These are phyloP conservation scores for Globisporangium iwayamae DNA, from an alignment of 352 stramenopile species.

Conservation along the genomic window DNA sequence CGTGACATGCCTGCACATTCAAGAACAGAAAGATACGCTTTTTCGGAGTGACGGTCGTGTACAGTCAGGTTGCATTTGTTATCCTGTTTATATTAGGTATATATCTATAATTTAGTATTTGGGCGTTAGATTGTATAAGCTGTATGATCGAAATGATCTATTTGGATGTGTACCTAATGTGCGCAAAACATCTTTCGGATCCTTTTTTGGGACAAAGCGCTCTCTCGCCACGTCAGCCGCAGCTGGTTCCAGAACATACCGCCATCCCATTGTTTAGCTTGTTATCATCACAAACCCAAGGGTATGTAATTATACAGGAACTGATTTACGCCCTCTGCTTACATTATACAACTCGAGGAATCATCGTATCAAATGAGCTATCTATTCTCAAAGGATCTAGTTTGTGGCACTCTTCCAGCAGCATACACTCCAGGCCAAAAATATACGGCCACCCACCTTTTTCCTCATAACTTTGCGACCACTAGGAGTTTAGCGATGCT, in stretches of 20 bases:
- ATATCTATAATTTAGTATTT: too few relatives aligned
- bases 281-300: not conserved
- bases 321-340: constrained; percentile 8
- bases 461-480: too few relatives aligned
- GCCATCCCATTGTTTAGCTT: not conserved
- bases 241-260: constrained; percentile 6
- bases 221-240: not conserved
- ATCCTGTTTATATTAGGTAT: too few relatives aligned
- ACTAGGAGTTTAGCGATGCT: too few relatives aligned
- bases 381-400: not conserved
- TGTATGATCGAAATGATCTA: too few relatives aligned
- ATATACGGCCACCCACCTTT: too few relatives aligned
- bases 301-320: constrained; percentile 7
- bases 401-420: not conserved
- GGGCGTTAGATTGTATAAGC: too few relatives aligned
- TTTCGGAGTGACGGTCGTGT: too few relatives aligned
- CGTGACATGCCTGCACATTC: too few relatives aligned
- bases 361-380: not conserved
- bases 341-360: not conserved
- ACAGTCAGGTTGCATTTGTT: too few relatives aligned
- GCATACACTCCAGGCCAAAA: too few relatives aligned
- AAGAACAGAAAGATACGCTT: too few relatives aligned
- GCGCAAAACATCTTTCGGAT: not conserved
- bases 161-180: not conserved
- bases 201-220: not conserved